Conservation (phyloP, 441 rosid genomes). For the Rhodomyrtus psidioides region DNA sequence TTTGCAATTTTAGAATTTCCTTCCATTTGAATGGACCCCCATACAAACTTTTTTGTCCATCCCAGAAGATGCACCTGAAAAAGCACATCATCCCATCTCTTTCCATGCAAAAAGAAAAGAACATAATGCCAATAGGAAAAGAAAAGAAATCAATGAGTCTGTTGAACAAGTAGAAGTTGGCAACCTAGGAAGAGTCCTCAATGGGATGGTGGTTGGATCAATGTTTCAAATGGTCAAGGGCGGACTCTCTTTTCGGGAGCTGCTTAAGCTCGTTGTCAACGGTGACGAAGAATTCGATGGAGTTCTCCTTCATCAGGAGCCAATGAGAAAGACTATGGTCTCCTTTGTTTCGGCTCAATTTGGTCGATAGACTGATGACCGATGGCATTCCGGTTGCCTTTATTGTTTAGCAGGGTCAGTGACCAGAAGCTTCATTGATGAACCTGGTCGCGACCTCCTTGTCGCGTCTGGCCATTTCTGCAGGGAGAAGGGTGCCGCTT, state of each 20-base stretch:
- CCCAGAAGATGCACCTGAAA: background rate
- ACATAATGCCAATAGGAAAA: background rate
- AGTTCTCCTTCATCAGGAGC: background rate
- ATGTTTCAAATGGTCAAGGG: background rate
- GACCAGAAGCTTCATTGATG: background rate
- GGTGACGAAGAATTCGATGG: background rate
- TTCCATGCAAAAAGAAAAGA: background rate
- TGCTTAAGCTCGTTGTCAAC: background rate
- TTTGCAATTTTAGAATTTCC: background rate
- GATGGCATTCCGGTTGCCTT: background rate
- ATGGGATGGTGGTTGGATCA: background rate
- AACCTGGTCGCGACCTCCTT: background rate
- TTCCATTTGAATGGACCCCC: background rate
- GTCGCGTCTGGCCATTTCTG: background rate
- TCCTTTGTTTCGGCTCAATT: background rate
- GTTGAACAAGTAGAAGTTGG: background rate
- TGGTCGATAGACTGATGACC: background rate
- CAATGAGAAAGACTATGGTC: background rate
- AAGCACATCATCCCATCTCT: background rate
- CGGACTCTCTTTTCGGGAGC: background rate
- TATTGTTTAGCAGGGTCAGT: background rate
- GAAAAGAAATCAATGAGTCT: background rate
- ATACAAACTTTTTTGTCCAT: background rate
- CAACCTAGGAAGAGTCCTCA: background rate
- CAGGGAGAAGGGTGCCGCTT: background rate